phyloP scores from a whole-genome alignment of 2,329 filamentous ascomycete genomes.

The Cercospora beticola region DNA sequence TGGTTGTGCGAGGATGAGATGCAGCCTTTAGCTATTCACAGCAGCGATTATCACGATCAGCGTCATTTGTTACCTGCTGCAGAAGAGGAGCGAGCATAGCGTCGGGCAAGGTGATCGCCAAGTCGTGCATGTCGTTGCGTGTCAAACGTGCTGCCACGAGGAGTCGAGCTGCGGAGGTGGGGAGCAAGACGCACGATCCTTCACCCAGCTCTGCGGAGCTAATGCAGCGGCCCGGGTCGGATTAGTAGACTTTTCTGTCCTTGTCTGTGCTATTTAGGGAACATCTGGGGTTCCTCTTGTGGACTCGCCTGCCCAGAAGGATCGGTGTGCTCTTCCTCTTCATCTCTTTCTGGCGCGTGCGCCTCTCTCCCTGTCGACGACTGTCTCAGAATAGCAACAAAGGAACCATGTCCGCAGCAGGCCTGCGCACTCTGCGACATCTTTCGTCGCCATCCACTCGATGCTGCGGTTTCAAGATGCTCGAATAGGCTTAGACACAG shows the following conservation, averaged over 20 bases:
- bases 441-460: constrained; percentile 19
- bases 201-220: neutral
- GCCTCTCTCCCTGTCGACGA: constrained; percentile 5
- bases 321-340: neutral
- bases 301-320: neutral
- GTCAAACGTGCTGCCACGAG: constrained; percentile 15
- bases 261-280: constrained; percentile 16
- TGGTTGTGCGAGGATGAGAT: neutral
- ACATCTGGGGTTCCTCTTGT: neutral
- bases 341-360: constrained; percentile 7
- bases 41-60: constrained; percentile 10
- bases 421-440: constrained; percentile 9
- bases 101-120: constrained; percentile 7
- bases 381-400: constrained; percentile 20
- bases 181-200: constrained; percentile 8
- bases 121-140: constrained; percentile 13
- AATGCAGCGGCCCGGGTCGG: neutral
- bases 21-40: constrained; percentile 5
- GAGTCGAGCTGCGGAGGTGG: constrained; percentile 11
- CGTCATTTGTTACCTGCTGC: constrained; percentile 1
- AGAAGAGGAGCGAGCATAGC: neutral
- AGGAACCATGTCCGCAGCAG: constrained; percentile 13
- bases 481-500: constrained; percentile 10
- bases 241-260: constrained; percentile 5
- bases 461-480: constrained; percentile 21